Evolutionary conservation across 306 rosid species (phyloP).

Genomic region (Benincasa hispida): DNA sequence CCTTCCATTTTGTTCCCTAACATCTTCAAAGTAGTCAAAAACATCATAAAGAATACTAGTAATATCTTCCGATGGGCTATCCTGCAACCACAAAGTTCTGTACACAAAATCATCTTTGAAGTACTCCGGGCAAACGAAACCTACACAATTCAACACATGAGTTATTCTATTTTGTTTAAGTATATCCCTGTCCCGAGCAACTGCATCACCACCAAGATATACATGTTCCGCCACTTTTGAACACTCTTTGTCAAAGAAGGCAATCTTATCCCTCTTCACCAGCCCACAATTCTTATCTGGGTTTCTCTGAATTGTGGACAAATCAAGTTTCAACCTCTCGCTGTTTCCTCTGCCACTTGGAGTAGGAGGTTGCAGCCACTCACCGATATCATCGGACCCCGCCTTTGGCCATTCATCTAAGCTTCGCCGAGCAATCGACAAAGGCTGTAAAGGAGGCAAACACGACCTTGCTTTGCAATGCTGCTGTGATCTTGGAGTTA

Average conservation of each 20-base stretch:
- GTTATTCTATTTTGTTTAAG: constrained; percentile 82
- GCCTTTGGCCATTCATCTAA: constrained; percentile 98
- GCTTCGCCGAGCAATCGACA: constrained; percentile 89
- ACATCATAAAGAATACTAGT: constrained; percentile 92
- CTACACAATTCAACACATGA: constrained; percentile 90
- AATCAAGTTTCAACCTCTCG: constrained; percentile 93
- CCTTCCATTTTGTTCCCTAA: constrained; percentile 80
- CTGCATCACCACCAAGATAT: constrained; percentile 99
- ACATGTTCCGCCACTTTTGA: constrained; percentile 91
- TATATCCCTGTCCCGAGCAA: constrained; percentile 82
- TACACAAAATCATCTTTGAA: constrained; percentile 77
- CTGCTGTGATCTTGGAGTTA: constrained; percentile 93
- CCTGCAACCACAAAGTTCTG: constrained; percentile 94
- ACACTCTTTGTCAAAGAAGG: constrained; percentile 91
- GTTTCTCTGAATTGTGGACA: constrained; percentile 73
- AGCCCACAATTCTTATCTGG: constrained; percentile 76
- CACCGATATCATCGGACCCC: constrained; percentile 88
- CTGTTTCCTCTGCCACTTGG: constrained; percentile 72
- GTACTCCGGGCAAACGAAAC: constrained; percentile 95
- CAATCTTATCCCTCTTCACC: constrained; percentile 94
- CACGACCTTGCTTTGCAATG: constrained; percentile 71
- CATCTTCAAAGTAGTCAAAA: constrained; percentile 97
- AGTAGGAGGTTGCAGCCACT: constrained; percentile 94
- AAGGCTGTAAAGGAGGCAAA: constrained; percentile 82
- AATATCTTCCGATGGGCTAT: constrained; percentile 94